Evolutionary conservation across 169 alveolate species (phyloP).

Genomic region (Ichthyophthirius multifiliis): DNA sequence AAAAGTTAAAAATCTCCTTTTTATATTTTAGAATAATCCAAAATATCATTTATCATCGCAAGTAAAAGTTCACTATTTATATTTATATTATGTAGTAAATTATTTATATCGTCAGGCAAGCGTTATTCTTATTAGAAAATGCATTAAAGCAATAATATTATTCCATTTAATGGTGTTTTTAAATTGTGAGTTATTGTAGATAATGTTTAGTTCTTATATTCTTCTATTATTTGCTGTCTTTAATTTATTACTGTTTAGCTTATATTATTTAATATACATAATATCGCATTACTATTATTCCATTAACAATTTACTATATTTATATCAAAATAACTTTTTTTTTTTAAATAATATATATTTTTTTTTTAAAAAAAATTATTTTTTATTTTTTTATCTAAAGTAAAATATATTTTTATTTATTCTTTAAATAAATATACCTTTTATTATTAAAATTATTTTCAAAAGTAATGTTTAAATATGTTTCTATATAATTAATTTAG

Average conservation of each 20-base stretch:
- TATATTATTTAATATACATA: neutral
- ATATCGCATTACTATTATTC: neutral
- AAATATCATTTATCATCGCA: conserved; percentile 6
- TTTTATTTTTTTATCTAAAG: too few species aligned
- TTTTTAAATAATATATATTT: neutral
- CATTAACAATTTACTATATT: neutral
- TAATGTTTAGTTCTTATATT: neutral
- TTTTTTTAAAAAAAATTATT: too few species aligned
- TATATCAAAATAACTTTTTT: neutral
- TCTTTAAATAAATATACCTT: neutral
- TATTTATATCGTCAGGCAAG: neutral
- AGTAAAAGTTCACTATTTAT: neutral
- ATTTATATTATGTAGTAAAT: neutral
- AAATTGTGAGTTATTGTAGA: conserved; percentile 9
- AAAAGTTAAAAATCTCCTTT: neutral
- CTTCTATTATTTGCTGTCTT: neutral
- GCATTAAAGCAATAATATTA: neutral
- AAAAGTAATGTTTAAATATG: neutral
- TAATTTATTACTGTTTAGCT: neutral
- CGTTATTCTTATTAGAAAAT: neutral
- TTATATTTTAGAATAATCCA: neutral
- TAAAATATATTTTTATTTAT: too few species aligned
- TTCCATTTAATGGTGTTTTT: conserved; percentile 25
- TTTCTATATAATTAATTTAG: neutral
- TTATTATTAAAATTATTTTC: neutral